phyloP scores from a whole-genome alignment of 495 filamentous ascomycete species.

The Aspergillus panamensis region DNA sequence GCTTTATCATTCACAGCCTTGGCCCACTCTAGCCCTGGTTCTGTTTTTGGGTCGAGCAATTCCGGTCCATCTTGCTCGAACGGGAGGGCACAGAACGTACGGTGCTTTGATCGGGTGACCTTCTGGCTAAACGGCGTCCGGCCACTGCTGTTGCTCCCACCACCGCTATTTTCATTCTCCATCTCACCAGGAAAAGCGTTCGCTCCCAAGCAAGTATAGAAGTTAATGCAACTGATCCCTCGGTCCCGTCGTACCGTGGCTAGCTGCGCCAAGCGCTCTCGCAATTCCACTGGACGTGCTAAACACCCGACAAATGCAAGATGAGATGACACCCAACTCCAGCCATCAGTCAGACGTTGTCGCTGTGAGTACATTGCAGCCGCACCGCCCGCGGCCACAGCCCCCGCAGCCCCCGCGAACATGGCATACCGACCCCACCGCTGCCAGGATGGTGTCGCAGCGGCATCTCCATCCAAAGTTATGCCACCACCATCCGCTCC shows the following conservation, averaged over 20 bases:
- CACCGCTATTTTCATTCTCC: constrained; percentile 8
- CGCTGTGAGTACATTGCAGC: constrained; percentile 82
- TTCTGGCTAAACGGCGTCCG: constrained; percentile 37
- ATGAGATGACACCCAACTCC: constrained; percentile 81
- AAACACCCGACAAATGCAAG: constrained; percentile 94
- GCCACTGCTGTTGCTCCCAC: background rate
- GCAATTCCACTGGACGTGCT: constrained; percentile 70
- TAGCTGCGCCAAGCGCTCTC: constrained; percentile 56
- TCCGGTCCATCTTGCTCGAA: constrained; percentile 35
- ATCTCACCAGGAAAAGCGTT: constrained; percentile 41
- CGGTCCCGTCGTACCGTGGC: constrained; percentile 51
- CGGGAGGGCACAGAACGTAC: constrained; percentile 85
- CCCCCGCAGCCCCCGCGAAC: constrained; percentile 75
- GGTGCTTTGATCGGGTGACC: constrained; percentile 47
- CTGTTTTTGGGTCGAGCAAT: constrained; percentile 12
- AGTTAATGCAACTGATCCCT: constrained; percentile 68
- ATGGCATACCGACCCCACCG: constrained; percentile 80
- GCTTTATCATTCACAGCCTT: constrained; percentile 74
- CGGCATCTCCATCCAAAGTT: constrained; percentile 43
- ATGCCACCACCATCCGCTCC: constrained; percentile 24
- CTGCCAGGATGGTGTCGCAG: constrained; percentile 58
- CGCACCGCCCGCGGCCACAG: constrained; percentile 80
- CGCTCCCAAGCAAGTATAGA: constrained; percentile 79
- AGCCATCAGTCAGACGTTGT: constrained; percentile 67
- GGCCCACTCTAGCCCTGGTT: constrained; percentile 51